Evolutionary conservation across 1,139 yeast species (phyloP), one percentile per base, ranked within the genome.

Genomic region (Kodamaea sp.): DNA sequence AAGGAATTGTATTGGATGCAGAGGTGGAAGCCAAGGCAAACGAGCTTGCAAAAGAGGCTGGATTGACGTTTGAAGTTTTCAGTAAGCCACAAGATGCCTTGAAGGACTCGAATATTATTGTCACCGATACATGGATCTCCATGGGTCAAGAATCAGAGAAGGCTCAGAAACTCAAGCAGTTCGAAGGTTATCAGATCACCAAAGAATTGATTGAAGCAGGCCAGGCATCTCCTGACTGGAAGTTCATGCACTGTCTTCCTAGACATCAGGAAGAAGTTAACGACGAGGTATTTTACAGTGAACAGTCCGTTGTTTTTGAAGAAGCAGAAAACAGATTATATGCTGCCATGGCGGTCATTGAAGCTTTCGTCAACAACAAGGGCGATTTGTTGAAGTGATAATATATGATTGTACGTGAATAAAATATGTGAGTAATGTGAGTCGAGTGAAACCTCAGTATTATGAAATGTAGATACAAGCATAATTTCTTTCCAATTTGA

Each of bases 51-150:
- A 46, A 59, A 10, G 76, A 70, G 38, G 70, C 73, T 23, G 77
- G 80, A 14, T 73, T 85, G 20, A 51, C 66, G 0, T 73, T 88
- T 39, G 79, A 76, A 45, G 57, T 81, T n/a, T 75, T 84, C 5
- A 78, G 83, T 49, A 88, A 86, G 50, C 95, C 98, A 3, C 52
- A 65, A 12, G 66, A 55, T 12, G 96, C 97, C 1, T 78, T 88
- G 38, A 69, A 72, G 34, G 70, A 73, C 43, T 89, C 98, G 3
- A 78, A 90, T 54, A 70, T 92, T 24, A 61, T 92, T 15, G 98
- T 92, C 31, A 92, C 98, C n/a, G 98, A 92, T 52, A 92, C 98
- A 4, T 92, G 96, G 82, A 80, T 92, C 23, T 90, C 97, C 1
- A 92, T 92, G 98, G 98, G 98, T 40, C 92, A 92, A 67, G 98